Base-by-base conservation (phyloP, 2,329 filamentous ascomycete genomes). In the Dryadomyces quercivorus region DNA sequence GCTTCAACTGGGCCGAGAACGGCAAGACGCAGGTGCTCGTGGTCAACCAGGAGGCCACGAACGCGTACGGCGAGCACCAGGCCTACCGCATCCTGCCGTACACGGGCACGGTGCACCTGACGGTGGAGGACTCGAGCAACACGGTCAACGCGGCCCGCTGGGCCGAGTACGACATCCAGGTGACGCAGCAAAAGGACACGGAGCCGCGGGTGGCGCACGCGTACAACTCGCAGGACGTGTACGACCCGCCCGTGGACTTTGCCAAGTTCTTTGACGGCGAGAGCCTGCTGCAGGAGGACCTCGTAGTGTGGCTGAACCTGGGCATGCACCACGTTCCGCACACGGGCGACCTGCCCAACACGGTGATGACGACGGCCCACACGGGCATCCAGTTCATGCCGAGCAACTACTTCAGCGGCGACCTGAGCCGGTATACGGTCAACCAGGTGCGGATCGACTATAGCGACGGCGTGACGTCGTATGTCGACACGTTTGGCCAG, bases 251-350 rank as follows among this genome's bases (percentile, higher is more conserved):
- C 3, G 64, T 80, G 20, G 67, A 79, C 59, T 80, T 81, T 58
- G 63, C 63, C 44, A 68, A 70, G 31, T 78, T 78, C 62, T 71
- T 76, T 40, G 63, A 75, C 56, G 68, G 66, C 48, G 70, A 76
- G 60, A 64, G 58, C 10, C 61, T 75, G 3, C 60, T 64, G 44
- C 67, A 75, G 54, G 70, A 73, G 60, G 72, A 75, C 54, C 56
- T 76, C 12, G 75, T 79, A 2, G 53, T 80, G 13, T 80, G 73
- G 70, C 69, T 80, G 56, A 80, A 57, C 51, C 51, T 57, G 8
- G 78, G 78, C 16, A 80, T 77, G 73, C 76, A 81, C 60, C 78
- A 81, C 61, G 64, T 79, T 16, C 74, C 77, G 10, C 72, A 77
- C 59, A 74, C 75, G 1, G 71, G 70, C 20, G 75, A 78, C 59